Evolutionary conservation across 495 filamentous ascomycete species (phyloP), one percentile per base, ranked within the genome.

Genomic region (Podospora conica): DNA sequence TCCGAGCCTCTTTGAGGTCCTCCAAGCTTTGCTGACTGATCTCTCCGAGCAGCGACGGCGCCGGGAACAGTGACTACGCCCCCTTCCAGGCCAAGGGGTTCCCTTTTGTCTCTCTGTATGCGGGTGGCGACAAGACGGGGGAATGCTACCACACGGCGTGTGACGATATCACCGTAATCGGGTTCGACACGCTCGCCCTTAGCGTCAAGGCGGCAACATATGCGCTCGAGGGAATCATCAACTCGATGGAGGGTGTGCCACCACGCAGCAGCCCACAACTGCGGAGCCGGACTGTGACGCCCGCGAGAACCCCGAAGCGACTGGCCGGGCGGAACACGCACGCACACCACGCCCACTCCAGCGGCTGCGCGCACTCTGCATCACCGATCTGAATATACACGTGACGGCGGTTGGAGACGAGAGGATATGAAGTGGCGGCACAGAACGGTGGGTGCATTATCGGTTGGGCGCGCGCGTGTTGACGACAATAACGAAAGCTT

Each of bases 31-130:
- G 70, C 18, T 64, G 40, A 48, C 40, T 48, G 15, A 60, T 12
- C 64, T 71, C 21, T 55, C 62, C 24, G 68, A 67, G 15, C 80
- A 69, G 33, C 90, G 90, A 62, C 78, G 83, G 72, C 86, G 84
- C 31, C 84, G 87, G 53, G 87, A 48, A 48, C 40, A 48, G 83
- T 24, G 89, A 92, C 72, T 90, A 91, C 69, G 83, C 80, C 23
- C 82, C 87, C 0, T 91, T 92, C 73, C 77, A 87, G 21, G 80
- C 84, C 18, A 77, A 74, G 10, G 85, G 85, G 31, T 85, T 91
- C 55, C 83, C 89, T 0, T 76, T 76, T 7, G 85, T 86, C 24
- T 86, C 86, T 1, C 73, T 90, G 25, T 87, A 87, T 73, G 89
- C 88, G 10, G 89, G 88, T 22, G 87, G 87, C 3, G 86, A 85